A percentile compares a stretch with the other conserved stretches of the same genome.
These are phyloP conservation scores for Delonix regia DNA, from an alignment of 306 rosid species.

Conservation along the genomic window DNA sequence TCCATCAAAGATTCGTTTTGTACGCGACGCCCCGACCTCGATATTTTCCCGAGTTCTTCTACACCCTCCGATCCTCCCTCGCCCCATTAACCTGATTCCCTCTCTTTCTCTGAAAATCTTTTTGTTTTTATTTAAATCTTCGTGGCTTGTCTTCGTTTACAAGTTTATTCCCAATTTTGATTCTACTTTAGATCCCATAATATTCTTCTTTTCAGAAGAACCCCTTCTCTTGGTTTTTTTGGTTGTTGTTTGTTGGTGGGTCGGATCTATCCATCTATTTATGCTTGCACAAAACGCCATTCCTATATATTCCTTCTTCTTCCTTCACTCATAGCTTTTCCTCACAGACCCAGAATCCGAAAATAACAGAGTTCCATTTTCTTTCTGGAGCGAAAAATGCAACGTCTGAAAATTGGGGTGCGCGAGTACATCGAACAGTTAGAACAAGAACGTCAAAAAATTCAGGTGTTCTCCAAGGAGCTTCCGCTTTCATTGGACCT, in stretches of 20 bases:
- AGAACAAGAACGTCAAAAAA: slow-evolving; percentile 68
- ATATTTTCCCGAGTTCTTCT: slow-evolving; percentile 35
- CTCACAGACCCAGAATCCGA: neutral
- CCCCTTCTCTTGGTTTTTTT: neutral
- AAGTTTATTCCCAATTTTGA: slow-evolving; percentile 71
- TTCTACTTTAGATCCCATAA: slow-evolving; percentile 72
- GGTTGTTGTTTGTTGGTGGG: slow-evolving; percentile 25
- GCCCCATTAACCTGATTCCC: neutral
- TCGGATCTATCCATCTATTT: slow-evolving; percentile 52
- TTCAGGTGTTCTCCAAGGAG: slow-evolving; percentile 74
- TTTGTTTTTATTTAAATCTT: neutral
- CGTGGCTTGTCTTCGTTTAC: slow-evolving; percentile 24
- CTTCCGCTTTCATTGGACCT: slow-evolving; percentile 87
- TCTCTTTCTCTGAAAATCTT: neutral
- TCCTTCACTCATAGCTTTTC: slow-evolving; percentile 22
- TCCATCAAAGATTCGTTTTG: slow-evolving; percentile 59
- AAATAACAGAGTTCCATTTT: neutral
- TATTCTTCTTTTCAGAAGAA: slow-evolving; percentile 24
- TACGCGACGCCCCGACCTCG: slow-evolving; percentile 96
- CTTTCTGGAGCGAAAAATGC: slow-evolving; percentile 56
- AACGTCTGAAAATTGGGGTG: slow-evolving; percentile 49
- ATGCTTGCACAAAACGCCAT: slow-evolving; percentile 38
- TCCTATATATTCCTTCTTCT: slow-evolving; percentile 38
- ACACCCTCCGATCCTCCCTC: slow-evolving; percentile 32
- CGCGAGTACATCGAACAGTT: slow-evolving; percentile 63